A percentile compares a stretch with the other conserved stretches of the same genome.
Evolutionary conservation across 225 moss, liverwort and hornwort species (phyloP).

Genomic region (Bryoerythrophyllum caledonicum): DNA sequence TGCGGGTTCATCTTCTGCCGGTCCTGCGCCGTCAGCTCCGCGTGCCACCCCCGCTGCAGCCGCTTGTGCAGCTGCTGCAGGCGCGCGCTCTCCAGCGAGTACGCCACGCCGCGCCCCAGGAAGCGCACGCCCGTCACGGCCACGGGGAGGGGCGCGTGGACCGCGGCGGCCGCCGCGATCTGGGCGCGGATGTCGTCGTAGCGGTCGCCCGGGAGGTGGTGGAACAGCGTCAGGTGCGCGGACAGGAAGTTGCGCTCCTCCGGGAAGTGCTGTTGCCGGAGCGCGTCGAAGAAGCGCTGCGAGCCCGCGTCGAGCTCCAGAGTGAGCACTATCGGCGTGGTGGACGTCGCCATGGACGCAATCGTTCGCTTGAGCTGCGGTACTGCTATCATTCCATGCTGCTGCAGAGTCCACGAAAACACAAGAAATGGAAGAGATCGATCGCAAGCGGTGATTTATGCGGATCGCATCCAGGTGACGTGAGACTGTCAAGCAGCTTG

Average conservation of each 20-base stretch:
- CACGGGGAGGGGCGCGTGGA: constrained; percentile 11
- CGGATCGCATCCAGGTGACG: not conserved
- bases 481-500: not conserved
- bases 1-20: constrained; percentile 28
- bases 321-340: constrained; percentile 28
- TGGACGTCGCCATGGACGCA: constrained; percentile 12
- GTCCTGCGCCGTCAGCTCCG: constrained; percentile 28
- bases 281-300: constrained; percentile 23
- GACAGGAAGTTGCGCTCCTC: constrained; percentile 22
- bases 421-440: too few species aligned
- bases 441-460: too few species aligned
- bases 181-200: constrained; percentile 17
- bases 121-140: constrained; percentile 30
- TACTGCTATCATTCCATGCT: not conserved
- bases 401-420: not conserved
- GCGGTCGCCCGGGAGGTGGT: constrained; percentile 23
- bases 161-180: constrained; percentile 8
- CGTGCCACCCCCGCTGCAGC: constrained; percentile 22
- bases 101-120: constrained; percentile 32
- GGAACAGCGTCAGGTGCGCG: constrained; percentile 32
- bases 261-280: constrained; percentile 30
- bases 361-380: too few species aligned
- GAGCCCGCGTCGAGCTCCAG: constrained; percentile 19
- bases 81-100: constrained; percentile 20
- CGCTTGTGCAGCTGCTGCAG: constrained; percentile 23